Conservation (phyloP, 129 eudicot genomes). For the Tagetes erecta region DNA sequence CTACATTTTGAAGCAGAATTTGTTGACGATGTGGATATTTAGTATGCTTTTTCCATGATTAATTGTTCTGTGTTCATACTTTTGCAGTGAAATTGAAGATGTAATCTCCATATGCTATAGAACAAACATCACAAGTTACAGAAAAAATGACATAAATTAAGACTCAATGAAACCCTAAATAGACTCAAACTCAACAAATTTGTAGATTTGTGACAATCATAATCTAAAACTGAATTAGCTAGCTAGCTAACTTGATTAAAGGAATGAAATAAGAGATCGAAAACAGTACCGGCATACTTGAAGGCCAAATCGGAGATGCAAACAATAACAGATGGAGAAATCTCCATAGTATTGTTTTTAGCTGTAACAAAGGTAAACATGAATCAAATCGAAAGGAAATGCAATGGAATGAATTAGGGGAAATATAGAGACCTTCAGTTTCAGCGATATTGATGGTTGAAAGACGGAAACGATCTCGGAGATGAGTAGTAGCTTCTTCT, state of each 20-base stretch:
- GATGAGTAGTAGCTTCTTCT: conserved; percentile 48
- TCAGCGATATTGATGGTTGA: conserved; percentile 74
- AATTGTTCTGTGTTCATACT: neutral
- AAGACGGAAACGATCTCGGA: conserved; percentile 79
- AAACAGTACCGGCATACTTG: conserved; percentile 64
- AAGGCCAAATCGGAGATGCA: conserved; percentile 90
- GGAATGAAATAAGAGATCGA: neutral
- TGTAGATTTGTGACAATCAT: neutral
- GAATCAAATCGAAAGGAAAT: neutral
- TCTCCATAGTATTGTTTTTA: conserved; percentile 55
- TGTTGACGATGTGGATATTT: neutral
- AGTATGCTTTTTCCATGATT: neutral
- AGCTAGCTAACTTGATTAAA: neutral
- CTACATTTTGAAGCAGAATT: conserved; percentile 18
- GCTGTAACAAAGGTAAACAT: conserved; percentile 40
- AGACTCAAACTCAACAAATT: neutral
- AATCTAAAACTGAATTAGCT: no score
- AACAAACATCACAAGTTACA: neutral
- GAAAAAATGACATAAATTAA: neutral
- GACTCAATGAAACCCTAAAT: conserved; percentile 4
- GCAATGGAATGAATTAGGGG: neutral
- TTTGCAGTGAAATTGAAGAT: neutral
- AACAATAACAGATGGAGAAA: conserved; percentile 64
- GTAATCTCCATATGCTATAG: neutral
- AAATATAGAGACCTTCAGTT: conserved; percentile 53